Conservation (phyloP, 371 early-diverging fungal genomes). For the Rhizopus stolonifer region DNA sequence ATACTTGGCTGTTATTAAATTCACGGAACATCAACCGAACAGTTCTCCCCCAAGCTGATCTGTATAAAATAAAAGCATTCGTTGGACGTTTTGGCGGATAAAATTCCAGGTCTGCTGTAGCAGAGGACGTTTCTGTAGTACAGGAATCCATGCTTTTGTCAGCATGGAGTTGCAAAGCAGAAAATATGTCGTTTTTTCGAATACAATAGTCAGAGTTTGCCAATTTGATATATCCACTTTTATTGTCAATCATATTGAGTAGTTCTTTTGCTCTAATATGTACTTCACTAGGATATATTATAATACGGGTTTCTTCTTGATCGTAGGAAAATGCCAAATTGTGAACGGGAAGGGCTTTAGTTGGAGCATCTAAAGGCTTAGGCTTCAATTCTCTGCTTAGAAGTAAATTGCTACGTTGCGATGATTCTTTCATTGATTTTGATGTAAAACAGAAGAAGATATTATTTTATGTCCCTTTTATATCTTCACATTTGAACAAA, state of each 20-base stretch:
- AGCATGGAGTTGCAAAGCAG: constrained; percentile 60
- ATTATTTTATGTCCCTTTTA: too few species aligned
- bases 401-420: too few species aligned
- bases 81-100: constrained; percentile 10
- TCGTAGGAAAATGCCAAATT: neutral
- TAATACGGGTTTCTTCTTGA: constrained; percentile 5
- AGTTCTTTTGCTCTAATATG: constrained; percentile 5
- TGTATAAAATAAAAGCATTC: constrained; percentile 19
- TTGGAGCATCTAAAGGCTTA: too few species aligned
- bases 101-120: neutral
- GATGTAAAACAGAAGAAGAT: too few species aligned
- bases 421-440: too few species aligned
- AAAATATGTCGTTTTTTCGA: constrained; percentile 7
- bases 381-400: too few species aligned
- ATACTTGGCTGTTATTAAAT: constrained; percentile 13
- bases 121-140: constrained; percentile 57
- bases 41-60: constrained; percentile 5
- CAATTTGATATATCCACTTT: neutral
- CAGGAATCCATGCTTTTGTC: constrained; percentile 74
- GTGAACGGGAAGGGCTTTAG: too few species aligned
- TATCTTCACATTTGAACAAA: too few species aligned
- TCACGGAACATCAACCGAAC: constrained; percentile 11
- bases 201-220: neutral
- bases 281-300: constrained; percentile 3
- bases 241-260: constrained; percentile 9